Base-by-base conservation (phyloP, 345 rosid genomes). In the Aquilaria yunnanensis region DNA sequence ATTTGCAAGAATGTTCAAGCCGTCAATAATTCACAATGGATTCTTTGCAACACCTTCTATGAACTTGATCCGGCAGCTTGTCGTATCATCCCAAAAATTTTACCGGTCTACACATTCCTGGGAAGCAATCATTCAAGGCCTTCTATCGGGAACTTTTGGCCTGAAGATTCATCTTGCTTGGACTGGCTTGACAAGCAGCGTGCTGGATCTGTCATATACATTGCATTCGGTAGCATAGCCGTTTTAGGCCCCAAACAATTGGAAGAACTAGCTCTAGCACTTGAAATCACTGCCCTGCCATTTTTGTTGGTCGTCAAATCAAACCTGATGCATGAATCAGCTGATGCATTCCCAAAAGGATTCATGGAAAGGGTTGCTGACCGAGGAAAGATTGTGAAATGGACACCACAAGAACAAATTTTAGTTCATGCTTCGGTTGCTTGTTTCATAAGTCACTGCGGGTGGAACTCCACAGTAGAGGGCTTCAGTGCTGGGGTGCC, bases 161-260 rank as follows among this genome's bases (percentile, higher is more conserved):
- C 68, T 0, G 77, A 74, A 74, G 80, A 80, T 51, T 59, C 60
- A 29, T 62, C 75, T 37, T 67, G 74, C 72, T 55, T 66, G 56
- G 34, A 56, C 53, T 79, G 81, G 88, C 81, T 86, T 6, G 80
- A 77, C 59, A 57, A 78, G 1, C 80, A 54, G 46, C 62, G 78
- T 5, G 11, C 62, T 3, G 57, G 61, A 1, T 73, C 86, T 0
- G 83, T 80, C 16, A 74, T 83, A n/a, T 79, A 83, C 49, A 70
- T 72, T 23, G 78, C 91, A 11, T 80, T 83, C 46, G 80, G 88
- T 23, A 78, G 78, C 61, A 0, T 53, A 2, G 51, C 56, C 0
- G 13, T 47, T 34, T 23, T 72, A 7, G 67, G 58, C 50, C 68
- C 63, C 48, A 43, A 72, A 7, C 83, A 83, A 54, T 56, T 74